Percentiles rank a stretch among this genome's conserved stretches.
phyloP scores from a whole-genome alignment of 805 yeast species.

The Metschnikowia kofuensis region DNA sequence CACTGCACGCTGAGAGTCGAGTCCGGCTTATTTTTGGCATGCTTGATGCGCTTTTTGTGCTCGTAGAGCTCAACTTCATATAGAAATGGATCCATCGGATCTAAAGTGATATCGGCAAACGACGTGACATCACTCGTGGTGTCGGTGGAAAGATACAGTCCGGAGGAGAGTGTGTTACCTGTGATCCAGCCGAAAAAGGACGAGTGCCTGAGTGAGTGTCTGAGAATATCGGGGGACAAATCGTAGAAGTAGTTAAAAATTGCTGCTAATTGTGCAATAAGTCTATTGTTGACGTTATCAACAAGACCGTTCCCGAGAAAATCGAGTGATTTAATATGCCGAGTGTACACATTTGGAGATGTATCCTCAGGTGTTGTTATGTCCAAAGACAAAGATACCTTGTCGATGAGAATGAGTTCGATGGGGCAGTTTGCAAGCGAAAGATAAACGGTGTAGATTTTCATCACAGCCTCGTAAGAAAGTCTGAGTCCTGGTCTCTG shows the following conservation, averaged over 20 bases:
- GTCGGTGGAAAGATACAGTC: constrained; percentile 16
- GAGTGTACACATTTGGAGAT: constrained; percentile 23
- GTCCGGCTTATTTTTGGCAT: not conserved
- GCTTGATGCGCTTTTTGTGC: constrained; percentile 8
- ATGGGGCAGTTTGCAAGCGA: constrained; percentile 26
- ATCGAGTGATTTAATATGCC: constrained; percentile 14
- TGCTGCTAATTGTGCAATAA: constrained; percentile 25
- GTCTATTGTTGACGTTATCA: constrained; percentile 11
- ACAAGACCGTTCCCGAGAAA: constrained; percentile 9
- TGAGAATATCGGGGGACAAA: constrained; percentile 16
- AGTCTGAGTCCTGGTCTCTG: constrained; percentile 8
- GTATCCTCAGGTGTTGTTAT: constrained; percentile 24
- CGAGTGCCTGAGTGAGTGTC: constrained; percentile 9
- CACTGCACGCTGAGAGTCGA: constrained; percentile 2
- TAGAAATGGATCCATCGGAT: constrained; percentile 18
- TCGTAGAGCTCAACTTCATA: constrained; percentile 18
- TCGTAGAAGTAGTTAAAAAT: constrained; percentile 23
- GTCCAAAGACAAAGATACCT: constrained; percentile 24
- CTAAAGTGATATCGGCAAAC: constrained; percentile 11
- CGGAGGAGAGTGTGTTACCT: constrained; percentile 13
- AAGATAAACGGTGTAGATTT: constrained; percentile 24
- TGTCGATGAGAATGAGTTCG: constrained; percentile 19
- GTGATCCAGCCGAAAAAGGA: constrained; percentile 19
- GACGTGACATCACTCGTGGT: constrained; percentile 19
- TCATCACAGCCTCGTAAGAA: constrained; percentile 24